phyloP scores from a whole-genome alignment of 2,329 filamentous ascomycete genomes.

The Coniochaeta sp. region DNA sequence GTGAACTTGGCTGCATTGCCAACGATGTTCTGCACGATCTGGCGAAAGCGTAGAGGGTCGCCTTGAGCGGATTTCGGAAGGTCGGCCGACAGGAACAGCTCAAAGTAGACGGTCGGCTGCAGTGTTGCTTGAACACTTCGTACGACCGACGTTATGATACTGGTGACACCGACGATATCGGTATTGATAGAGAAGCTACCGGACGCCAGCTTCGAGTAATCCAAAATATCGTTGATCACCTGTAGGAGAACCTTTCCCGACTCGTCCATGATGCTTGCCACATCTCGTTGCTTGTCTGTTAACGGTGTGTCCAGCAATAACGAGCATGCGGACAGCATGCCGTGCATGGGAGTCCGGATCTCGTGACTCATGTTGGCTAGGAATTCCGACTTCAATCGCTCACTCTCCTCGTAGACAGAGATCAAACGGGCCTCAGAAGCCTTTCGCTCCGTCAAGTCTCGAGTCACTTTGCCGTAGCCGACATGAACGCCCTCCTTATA shows the following conservation, averaged over 20 bases:
- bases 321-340: slow-evolving; percentile 51
- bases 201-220: slow-evolving; percentile 56
- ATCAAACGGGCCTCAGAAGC: slow-evolving; percentile 47
- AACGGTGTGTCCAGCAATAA: slow-evolving; percentile 48
- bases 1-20: slow-evolving; percentile 58
- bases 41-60: slow-evolving; percentile 52
- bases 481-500: slow-evolving; percentile 44
- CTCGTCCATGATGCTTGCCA: slow-evolving; percentile 49
- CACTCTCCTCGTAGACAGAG: slow-evolving; percentile 52
- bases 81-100: slow-evolving; percentile 32
- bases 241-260: slow-evolving; percentile 51
- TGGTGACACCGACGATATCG: slow-evolving; percentile 40
- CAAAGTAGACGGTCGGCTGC: slow-evolving; percentile 37
- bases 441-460: slow-evolving; percentile 49
- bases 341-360: slow-evolving; percentile 58
- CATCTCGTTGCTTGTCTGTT: slow-evolving; percentile 46
- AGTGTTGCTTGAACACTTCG: slow-evolving; percentile 39
- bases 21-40: slow-evolving; percentile 55
- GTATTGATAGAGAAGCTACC: slow-evolving; percentile 50
- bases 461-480: slow-evolving; percentile 52
- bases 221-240: slow-evolving; percentile 60
- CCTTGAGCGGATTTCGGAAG: slow-evolving; percentile 44
- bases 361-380: slow-evolving; percentile 59
- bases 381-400: slow-evolving; percentile 55
- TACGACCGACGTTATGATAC: slow-evolving; percentile 39